Percentiles rank a stretch among this genome's conserved stretches.
Conservation (phyloP, 495 filamentous ascomycete genomes). For the Talaromyces adpressus region DNA sequence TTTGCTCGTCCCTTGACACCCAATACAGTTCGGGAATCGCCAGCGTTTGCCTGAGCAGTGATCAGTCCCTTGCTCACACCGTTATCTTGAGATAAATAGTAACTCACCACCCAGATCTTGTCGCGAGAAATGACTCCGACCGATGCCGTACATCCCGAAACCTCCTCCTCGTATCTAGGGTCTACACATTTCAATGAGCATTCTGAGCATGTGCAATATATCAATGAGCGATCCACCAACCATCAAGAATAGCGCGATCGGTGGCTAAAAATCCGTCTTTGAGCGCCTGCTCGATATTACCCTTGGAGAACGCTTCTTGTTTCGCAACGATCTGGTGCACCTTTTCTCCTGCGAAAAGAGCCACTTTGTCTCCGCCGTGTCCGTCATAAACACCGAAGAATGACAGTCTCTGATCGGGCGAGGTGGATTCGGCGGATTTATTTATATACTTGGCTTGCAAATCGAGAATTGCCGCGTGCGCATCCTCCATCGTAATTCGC, state of each 20-base stretch:
- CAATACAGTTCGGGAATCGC: constrained; percentile 88
- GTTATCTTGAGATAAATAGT: constrained; percentile 15
- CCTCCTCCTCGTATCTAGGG: constrained; percentile 93
- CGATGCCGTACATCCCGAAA: constrained; percentile 94
- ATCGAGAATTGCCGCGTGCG: constrained; percentile 84
- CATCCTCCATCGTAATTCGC: constrained; percentile 99
- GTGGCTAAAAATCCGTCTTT: constrained; percentile 97
- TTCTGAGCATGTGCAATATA: constrained; percentile 12
- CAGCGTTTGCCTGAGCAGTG: constrained; percentile 74
- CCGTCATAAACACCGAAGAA: constrained; percentile 99
- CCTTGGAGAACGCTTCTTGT: constrained; percentile 85
- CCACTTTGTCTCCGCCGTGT: constrained; percentile 95
- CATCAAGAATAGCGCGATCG: constrained; percentile 89
- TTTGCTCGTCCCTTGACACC: constrained; percentile 96
- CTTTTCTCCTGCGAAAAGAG: constrained; percentile 84
- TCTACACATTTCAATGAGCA: constrained; percentile 46
- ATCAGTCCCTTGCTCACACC: constrained; percentile 9
- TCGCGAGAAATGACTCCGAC: constrained; percentile 80
- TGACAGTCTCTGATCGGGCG: constrained; percentile 64
- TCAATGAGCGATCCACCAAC: constrained; percentile 41
- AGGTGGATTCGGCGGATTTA: constrained; percentile 52
- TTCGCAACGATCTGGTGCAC: constrained; percentile 91
- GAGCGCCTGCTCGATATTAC: constrained; percentile 88
- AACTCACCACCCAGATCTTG: constrained; percentile 87
- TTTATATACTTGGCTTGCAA: constrained; percentile 58